Evolutionary conservation across 148 eudicot species (phyloP), one percentile per base, ranked within the genome.

Genomic region (Polygonum maritimum): DNA sequence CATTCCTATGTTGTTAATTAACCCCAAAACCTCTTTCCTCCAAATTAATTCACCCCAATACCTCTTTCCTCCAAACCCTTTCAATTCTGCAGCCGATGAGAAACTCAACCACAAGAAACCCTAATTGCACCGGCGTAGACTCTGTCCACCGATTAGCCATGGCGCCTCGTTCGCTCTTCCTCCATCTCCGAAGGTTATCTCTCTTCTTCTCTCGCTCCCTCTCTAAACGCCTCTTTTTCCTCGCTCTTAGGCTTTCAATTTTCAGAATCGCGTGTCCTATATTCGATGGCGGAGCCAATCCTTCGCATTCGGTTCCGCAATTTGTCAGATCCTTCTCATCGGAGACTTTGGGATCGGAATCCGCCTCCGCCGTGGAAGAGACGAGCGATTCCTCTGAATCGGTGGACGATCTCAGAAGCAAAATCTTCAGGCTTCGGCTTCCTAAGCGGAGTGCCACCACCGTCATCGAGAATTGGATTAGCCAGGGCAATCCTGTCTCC

Each of bases 401-500:
- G 71, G 44, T 31, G 21, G 92, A 87, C 67, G 91, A 88, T 80
- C 81, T 95, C 18, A 95, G 80, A 83, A 88, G 92, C 81, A 87
- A 96, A 75, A 88, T 95, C 63, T 86, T 92, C 76, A 82, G 94
- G 39, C 86, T 95, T 7, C 82, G 94, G 55, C 83, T 92, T 11
- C 97, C 98, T 19, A 95, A 92, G 74, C 88, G 97, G 33, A 92
- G 98, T 80, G 94, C 86, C 67, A 83, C 88, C 0, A 88, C 86
- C 41, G 89, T 87, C 26, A 81, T 95, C 36, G 86, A 90, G 62
- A 95, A 82, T 76, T 95, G 97, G 97, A 84, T 88, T 70, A 73
- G 75, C 67, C 89, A 95, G 83, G 97, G 98, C 9, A 80, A 82
- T 76, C 16, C 58, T 71, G 82, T 95, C 22, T 79, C 85, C 76